phyloP scores from a whole-genome alignment of 257 asterid genomes.

The Solanum sejunctum region DNA sequence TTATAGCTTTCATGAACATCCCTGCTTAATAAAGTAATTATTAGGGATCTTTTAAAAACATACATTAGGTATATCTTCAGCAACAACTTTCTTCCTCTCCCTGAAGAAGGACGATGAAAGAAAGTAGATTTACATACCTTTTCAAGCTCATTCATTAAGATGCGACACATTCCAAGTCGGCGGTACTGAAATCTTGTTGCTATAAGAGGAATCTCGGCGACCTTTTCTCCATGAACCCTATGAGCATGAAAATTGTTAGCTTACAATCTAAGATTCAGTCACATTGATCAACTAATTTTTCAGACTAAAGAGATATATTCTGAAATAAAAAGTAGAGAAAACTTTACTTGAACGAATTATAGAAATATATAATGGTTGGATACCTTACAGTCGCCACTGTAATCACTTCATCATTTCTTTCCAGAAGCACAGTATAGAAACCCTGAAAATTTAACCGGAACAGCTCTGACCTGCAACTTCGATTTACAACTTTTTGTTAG shows the following conservation, averaged over 20 bases:
- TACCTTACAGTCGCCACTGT: slow-evolving; percentile 63
- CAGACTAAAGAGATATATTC: neutral
- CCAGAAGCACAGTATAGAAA: slow-evolving; percentile 57
- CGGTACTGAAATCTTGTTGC: slow-evolving; percentile 75
- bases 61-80: neutral
- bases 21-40: neutral
- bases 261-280: neutral
- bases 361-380: neutral
- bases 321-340: neutral
- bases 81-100: neutral
- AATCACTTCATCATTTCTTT: slow-evolving; percentile 50
- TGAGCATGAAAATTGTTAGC: neutral
- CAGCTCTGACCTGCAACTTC: slow-evolving; percentile 52
- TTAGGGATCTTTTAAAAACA: neutral
- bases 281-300: neutral
- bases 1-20: neutral
- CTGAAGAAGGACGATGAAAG: neutral
- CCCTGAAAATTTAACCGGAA: slow-evolving; percentile 64
- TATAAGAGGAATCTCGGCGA: slow-evolving; percentile 72
- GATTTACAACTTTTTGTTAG: neutral
- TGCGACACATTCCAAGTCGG: slow-evolving; percentile 72
- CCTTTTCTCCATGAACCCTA: slow-evolving; percentile 62
- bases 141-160: slow-evolving; percentile 73
- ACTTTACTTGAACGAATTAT: neutral
- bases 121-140: slow-evolving; percentile 26